Percentiles rank a stretch among this genome's conserved stretches.
phyloP scores from a whole-genome alignment of 768 basidiomycete species.

The Leccinellum rugosiceps region DNA sequence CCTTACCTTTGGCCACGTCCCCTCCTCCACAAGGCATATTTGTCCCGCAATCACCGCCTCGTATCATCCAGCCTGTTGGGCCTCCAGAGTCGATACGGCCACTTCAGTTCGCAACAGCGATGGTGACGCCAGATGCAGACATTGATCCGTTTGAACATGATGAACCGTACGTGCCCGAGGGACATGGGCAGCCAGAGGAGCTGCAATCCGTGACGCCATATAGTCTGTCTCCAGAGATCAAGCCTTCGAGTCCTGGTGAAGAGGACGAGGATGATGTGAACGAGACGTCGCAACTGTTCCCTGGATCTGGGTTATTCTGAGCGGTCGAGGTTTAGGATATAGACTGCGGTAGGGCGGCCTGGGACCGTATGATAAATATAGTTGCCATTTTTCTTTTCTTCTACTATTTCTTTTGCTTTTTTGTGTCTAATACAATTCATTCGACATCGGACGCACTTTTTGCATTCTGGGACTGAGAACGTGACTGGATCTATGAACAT shows the following conservation, averaged over 20 bases:
- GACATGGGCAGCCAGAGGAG: slow-evolving; percentile 6
- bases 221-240: slow-evolving; percentile 26
- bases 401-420: neutral
- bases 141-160: slow-evolving; percentile 33
- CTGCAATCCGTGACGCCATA: slow-evolving; percentile 22
- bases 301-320: slow-evolving; percentile 43
- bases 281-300: slow-evolving; percentile 40
- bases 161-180: slow-evolving; percentile 27
- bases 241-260: slow-evolving; percentile 13
- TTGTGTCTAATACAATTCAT: neutral
- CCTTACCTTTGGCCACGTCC: slow-evolving; percentile 6
- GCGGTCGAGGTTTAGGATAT: neutral
- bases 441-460: neutral
- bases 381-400: neutral
- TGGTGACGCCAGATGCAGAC: slow-evolving; percentile 26
- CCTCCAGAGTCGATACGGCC: slow-evolving; percentile 15
- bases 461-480: neutral
- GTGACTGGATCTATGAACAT: too few species aligned
- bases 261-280: slow-evolving; percentile 22
- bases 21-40: slow-evolving; percentile 13
- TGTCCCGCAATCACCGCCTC: slow-evolving; percentile 7
- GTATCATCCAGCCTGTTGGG: slow-evolving; percentile 1
- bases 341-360: neutral
- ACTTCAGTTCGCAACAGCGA: slow-evolving; percentile 10
- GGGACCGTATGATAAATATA: neutral